Conservation (phyloP, 371 early-diverging fungal genomes). For the Gilbertella persicaria region DNA sequence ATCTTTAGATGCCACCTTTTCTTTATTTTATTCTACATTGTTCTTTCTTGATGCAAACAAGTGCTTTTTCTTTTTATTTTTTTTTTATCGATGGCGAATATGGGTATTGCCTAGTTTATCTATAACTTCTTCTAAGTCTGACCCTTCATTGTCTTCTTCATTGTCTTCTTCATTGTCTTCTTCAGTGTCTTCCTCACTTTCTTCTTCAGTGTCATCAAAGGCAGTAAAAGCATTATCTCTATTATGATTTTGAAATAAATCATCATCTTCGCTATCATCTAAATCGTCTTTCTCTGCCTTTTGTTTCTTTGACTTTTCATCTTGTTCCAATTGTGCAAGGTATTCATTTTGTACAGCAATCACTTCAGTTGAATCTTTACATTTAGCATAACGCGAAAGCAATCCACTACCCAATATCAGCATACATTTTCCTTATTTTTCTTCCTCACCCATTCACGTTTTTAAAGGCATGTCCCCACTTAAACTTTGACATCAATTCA, state of each 20-base stretch:
- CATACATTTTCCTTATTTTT: neutral
- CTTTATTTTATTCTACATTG: too few species aligned
- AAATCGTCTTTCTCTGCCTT: constrained; percentile 14
- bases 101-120: constrained; percentile 24
- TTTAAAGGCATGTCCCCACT: constrained; percentile 97
- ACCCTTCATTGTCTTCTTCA: constrained; percentile 4
- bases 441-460: constrained; percentile 67
- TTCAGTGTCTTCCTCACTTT: constrained; percentile 28
- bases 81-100: constrained; percentile 9
- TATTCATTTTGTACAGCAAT: constrained; percentile 84
- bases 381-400: constrained; percentile 79
- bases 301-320: constrained; percentile 37
- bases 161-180: constrained; percentile 20
- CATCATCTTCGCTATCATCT: constrained; percentile 49
- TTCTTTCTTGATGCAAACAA: neutral
- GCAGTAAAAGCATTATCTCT: constrained; percentile 43
- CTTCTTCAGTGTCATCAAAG: constrained; percentile 40
- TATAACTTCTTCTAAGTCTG: constrained; percentile 5
- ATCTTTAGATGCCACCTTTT: too few species aligned
- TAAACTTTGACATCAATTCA: constrained; percentile 88
- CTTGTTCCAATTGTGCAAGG: constrained; percentile 62
- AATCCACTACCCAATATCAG: constrained; percentile 56
- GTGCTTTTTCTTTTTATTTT: constrained; percentile 1
- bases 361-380: constrained; percentile 84
- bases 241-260: constrained; percentile 57